Conservation (phyloP, 768 basidiomycete species). For the Phaeotremella fagi region DNA sequence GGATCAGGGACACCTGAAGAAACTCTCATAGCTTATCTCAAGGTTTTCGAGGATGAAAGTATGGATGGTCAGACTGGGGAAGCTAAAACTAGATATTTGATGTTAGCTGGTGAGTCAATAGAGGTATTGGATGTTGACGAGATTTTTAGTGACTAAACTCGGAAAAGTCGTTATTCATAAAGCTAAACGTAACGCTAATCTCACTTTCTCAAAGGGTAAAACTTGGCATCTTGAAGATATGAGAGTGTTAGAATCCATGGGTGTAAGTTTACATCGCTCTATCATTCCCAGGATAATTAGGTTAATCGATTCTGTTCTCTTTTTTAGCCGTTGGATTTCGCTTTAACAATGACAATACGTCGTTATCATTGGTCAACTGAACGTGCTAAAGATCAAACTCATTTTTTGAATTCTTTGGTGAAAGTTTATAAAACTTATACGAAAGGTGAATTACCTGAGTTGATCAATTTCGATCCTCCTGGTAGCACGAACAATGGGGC, state of each 20-base stretch:
- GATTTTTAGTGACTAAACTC: constrained; percentile 33
- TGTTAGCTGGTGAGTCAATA: constrained; percentile 74
- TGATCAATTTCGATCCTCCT: constrained; percentile 35
- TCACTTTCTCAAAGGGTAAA: constrained; percentile 93
- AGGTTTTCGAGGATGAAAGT: constrained; percentile 83
- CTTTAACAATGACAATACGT: constrained; percentile 71
- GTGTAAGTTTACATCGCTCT: constrained; percentile 52
- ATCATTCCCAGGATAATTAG: background rate
- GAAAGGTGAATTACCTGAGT: constrained; percentile 37
- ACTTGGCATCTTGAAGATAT: constrained; percentile 86
- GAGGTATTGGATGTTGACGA: background rate
- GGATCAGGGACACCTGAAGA: constrained; percentile 69
- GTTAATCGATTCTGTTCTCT: background rate
- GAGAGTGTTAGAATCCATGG: constrained; percentile 67
- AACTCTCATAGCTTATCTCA: constrained; percentile 78
- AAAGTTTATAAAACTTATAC: constrained; percentile 50
- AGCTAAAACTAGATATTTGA: constrained; percentile 81
- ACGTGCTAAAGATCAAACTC: constrained; percentile 62
- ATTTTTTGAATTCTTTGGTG: constrained; percentile 65
- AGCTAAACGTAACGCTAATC: constrained; percentile 90
- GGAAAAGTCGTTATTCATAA: constrained; percentile 67
- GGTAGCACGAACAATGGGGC: constrained; percentile 4
- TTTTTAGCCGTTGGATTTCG: constrained; percentile 53
- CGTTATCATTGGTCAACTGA: constrained; percentile 90
- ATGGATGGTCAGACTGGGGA: constrained; percentile 53